These are phyloP conservation scores for Solanum microdontum DNA, from an alignment of 257 asterid genomes.

Conservation along the genomic window DNA sequence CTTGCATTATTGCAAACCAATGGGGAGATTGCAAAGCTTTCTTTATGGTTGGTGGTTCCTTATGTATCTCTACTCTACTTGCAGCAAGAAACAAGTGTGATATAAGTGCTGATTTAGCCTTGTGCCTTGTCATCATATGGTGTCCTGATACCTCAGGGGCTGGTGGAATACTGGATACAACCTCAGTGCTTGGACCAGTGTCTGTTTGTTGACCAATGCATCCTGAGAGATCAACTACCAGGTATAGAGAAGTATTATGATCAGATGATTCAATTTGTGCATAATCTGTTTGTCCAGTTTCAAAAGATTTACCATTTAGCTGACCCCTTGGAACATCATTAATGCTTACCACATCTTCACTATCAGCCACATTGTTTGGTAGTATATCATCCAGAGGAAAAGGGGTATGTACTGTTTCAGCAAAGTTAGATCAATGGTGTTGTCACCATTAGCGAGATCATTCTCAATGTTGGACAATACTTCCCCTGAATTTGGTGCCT, in stretches of 20 bases:
- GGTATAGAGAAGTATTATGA: background rate
- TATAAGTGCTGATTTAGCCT: background rate
- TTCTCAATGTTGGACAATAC: too few species aligned
- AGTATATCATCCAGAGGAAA: too few species aligned
- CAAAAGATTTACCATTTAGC: too few species aligned
- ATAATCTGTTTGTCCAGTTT: too few species aligned
- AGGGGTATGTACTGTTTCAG: too few species aligned
- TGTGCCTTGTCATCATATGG: background rate
- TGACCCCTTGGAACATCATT: too few species aligned
- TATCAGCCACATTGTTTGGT: too few species aligned
- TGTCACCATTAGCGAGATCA: too few species aligned
- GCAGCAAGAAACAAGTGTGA: background rate
- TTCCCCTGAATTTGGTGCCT: too few species aligned
- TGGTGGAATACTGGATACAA: background rate
- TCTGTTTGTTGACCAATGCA: background rate
- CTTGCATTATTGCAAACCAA: background rate
- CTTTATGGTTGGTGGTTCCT: background rate
- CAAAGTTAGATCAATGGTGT: too few species aligned
- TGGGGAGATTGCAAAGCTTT: background rate
- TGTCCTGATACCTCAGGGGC: background rate
- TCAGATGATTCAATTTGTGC: too few species aligned
- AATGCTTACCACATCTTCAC: too few species aligned
- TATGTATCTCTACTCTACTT: background rate
- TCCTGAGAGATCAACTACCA: background rate
- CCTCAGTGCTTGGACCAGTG: background rate